Conservation (phyloP, 352 stramenopile genomes). For the Pelagophyceae sp. region DNA sequence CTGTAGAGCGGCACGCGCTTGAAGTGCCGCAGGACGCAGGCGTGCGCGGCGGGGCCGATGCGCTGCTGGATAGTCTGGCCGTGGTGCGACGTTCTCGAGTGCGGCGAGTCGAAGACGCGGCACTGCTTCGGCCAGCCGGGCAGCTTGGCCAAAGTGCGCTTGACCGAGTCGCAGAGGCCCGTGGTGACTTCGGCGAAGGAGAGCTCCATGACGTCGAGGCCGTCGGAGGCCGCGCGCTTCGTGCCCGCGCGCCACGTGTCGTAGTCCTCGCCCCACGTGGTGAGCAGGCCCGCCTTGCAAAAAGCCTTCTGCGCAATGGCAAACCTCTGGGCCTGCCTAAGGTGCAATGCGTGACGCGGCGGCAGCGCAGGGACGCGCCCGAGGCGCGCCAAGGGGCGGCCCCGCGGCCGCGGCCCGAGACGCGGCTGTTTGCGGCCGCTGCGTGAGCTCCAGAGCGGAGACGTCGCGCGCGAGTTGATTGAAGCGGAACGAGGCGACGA, state of each 20-base stretch:
- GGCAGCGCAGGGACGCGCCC: no score
- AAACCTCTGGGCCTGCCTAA: no score
- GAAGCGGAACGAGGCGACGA: neutral
- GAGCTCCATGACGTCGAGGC: neutral
- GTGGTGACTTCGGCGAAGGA: neutral
- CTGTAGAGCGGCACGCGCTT: neutral
- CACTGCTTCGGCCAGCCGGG: no score
- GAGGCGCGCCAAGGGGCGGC: no score
- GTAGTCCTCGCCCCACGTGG: neutral
- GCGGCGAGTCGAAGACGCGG: neutral
- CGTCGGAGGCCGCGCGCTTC: neutral
- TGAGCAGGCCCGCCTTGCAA: neutral
- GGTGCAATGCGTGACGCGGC: no score
- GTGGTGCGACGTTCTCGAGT: neutral
- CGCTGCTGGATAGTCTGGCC: neutral
- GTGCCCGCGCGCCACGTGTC: neutral
- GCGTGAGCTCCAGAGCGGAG: neutral
- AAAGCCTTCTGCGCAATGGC: neutral
- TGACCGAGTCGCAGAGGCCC: neutral
- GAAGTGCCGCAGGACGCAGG: neutral
- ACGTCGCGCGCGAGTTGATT: neutral
- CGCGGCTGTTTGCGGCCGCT: no score
- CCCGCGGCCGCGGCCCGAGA: no score
- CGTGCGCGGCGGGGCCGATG: neutral
- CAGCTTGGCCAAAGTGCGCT: neutral